phyloP scores from a whole-genome alignment of 2,329 filamentous ascomycete genomes.

The Trichoderma koningiopsis region DNA sequence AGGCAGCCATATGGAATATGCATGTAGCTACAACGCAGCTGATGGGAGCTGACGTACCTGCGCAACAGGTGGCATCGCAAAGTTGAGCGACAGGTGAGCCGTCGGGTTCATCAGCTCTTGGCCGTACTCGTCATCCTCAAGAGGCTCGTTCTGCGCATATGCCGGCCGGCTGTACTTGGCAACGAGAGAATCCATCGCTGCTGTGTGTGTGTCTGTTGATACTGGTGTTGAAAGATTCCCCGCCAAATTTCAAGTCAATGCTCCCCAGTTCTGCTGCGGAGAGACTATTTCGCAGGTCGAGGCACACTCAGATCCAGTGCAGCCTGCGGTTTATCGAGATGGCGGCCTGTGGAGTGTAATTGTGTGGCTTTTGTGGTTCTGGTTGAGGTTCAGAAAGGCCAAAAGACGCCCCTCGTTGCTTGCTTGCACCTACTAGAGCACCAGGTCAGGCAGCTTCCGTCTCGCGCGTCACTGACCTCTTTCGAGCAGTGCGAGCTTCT shows the following conservation, averaged over 20 bases:
- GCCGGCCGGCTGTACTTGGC: constrained; percentile 84
- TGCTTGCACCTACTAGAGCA: background rate
- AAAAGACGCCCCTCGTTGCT: constrained; percentile 14
- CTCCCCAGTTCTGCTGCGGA: background rate
- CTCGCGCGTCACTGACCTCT: constrained; percentile 44
- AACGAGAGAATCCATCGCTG: constrained; percentile 86
- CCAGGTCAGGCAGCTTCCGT: constrained; percentile 48
- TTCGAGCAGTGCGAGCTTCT: background rate
- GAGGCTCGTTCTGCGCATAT: constrained; percentile 70
- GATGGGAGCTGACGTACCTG: constrained; percentile 61
- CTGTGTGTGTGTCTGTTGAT: constrained; percentile 20
- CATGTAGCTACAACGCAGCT: background rate
- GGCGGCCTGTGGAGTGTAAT: background rate
- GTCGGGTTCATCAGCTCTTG: constrained; percentile 72
- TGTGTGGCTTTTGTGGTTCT: background rate
- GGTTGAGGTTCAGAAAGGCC: constrained; percentile 27
- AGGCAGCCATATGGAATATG: background rate
- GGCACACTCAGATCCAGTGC: background rate
- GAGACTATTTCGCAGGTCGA: background rate
- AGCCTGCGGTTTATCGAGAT: constrained; percentile 1
- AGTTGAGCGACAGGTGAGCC: constrained; percentile 84
- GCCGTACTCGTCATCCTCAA: constrained; percentile 67
- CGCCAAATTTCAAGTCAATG: background rate
- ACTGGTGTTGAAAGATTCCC: constrained; percentile 1
- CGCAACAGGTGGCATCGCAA: constrained; percentile 89